Evolutionary conservation across 768 basidiomycete genomes (phyloP).

Genomic region (Xerocomus brunneocitrinus): DNA sequence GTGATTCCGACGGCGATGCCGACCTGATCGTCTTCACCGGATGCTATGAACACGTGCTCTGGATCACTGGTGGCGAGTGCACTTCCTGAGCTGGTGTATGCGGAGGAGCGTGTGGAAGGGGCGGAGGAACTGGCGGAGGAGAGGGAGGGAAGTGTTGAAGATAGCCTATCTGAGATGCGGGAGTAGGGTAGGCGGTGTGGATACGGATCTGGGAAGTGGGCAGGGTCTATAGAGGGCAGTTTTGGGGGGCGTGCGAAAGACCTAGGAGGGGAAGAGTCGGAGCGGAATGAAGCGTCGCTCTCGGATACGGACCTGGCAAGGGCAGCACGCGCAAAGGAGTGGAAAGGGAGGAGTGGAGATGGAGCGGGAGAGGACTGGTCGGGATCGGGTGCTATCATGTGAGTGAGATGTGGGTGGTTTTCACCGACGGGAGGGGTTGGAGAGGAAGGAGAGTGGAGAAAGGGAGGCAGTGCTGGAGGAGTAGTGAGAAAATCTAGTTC

Average conservation of each 20-base stretch:
- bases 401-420: not conserved
- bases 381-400: constrained; percentile 15
- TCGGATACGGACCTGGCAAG: constrained; percentile 39
- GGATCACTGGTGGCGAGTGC: constrained; percentile 57
- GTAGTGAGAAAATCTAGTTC: constrained; percentile 25
- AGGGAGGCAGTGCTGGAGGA: constrained; percentile 31
- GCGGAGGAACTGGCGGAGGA: constrained; percentile 71
- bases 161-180: constrained; percentile 31
- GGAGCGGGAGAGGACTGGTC: constrained; percentile 3
- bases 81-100: constrained; percentile 71
- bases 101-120: constrained; percentile 69
- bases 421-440: too few species aligned
- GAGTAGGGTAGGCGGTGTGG: constrained; percentile 52
- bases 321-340: constrained; percentile 30
- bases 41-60: constrained; percentile 60
- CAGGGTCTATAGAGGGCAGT: constrained; percentile 51
- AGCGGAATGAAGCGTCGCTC: constrained; percentile 35
- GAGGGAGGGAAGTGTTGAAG: constrained; percentile 49
- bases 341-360: constrained; percentile 22
- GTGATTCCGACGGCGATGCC: constrained; percentile 54
- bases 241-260: constrained; percentile 43
- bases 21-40: constrained; percentile 53
- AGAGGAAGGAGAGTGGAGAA: constrained; percentile 26
- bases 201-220: constrained; percentile 69
- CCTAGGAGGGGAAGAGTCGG: constrained; percentile 33